phyloP scores from a whole-genome alignment of 2,329 filamentous ascomycete genomes.

The Hirsutella thompsonii region DNA sequence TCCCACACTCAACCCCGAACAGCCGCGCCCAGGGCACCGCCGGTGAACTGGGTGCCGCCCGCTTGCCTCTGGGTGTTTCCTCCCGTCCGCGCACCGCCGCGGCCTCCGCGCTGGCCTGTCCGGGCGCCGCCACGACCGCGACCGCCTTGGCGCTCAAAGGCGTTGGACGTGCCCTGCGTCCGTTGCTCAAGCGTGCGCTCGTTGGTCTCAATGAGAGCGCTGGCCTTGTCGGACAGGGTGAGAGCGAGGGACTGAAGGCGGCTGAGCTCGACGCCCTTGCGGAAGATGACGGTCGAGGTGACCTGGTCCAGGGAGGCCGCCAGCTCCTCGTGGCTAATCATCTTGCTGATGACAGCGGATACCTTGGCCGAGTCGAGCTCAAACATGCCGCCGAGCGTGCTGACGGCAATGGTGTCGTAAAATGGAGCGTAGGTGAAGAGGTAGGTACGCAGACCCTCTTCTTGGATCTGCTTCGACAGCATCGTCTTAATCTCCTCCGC shows the following conservation, averaged over 20 bases:
- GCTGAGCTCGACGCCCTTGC: slow-evolving; percentile 96
- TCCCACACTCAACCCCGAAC: slow-evolving; percentile 41
- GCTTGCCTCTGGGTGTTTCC: slow-evolving; percentile 52
- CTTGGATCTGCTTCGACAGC: slow-evolving; percentile 96
- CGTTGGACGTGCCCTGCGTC: slow-evolving; percentile 89
- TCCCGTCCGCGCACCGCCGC: slow-evolving; percentile 45
- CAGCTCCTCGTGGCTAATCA: slow-evolving; percentile 99
- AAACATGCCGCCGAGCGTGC: slow-evolving; percentile 85
- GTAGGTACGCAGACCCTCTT: slow-evolving; percentile 94
- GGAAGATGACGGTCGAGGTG: slow-evolving; percentile 94
- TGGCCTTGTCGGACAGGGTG: slow-evolving; percentile 91
- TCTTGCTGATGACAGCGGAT: slow-evolving; percentile 90
- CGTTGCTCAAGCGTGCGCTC: slow-evolving; percentile 95
- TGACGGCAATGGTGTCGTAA: slow-evolving; percentile 89
- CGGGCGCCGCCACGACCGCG: slow-evolving; percentile 55
- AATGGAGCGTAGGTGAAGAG: slow-evolving; percentile 99
- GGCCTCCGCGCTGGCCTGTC: slow-evolving; percentile 48
- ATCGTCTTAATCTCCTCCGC: slow-evolving; percentile 89
- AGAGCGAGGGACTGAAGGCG: slow-evolving; percentile 90
- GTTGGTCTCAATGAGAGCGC: slow-evolving; percentile 89
- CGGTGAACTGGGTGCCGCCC: slow-evolving; percentile 68
- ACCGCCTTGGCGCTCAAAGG: slow-evolving; percentile 85
- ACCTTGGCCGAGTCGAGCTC: slow-evolving; percentile 87
- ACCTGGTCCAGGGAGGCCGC: slow-evolving; percentile 95
- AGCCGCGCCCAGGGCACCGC: slow-evolving; percentile 61